Evolutionary conservation across 176 grass and related monocot species (phyloP), one percentile per base, ranked within the genome.

Genomic region (Lolium perenne): DNA sequence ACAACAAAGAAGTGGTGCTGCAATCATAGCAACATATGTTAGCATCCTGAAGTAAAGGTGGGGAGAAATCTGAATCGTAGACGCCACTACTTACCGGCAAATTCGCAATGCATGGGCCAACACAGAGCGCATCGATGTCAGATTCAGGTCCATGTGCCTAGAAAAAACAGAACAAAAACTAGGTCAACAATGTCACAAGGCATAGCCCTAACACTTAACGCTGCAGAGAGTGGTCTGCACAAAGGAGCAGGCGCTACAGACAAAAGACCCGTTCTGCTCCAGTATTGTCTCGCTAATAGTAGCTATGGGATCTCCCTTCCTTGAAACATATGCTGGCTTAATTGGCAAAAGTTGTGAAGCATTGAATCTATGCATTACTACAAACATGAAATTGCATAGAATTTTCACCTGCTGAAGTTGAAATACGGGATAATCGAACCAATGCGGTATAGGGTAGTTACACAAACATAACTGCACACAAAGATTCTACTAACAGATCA

Each of bases 121-220:
- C 55, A 78, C 93, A 95, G 75, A 95, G 83, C 11, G 88, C 83
- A 70, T 92, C 93, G 67, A 95, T 92, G 76, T 95, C 93, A 60
- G 93, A 95, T 78, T 90, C 90, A 78, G 90, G 86, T 88, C 90
- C 90, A 81, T 95, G 88, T 78, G 82, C 93, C 93, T 95, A 80
- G 54, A 88, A 68, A 68, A n/a, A 74, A 59, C 7, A 43, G n/a
- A 69, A 69, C 29, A 72, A 17, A 54, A 29, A 53, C 4, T 18
- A 35, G 25, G 26, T 76, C 80, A 78, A 8, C 11, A 20, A 21
- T 14, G 0, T 5, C 32, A 73, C 25, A 15, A 4, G 40, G 54
- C 8, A 54, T 26, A 32, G 21, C 72, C 65, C 57, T 41, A 41
- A 41, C 5, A 75, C 18, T 11, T 43, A 48, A 21, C 65, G 13